Evolutionary conservation across 345 rosid genomes (phyloP).

Genomic region (Psidium friedrichsthalianum): DNA sequence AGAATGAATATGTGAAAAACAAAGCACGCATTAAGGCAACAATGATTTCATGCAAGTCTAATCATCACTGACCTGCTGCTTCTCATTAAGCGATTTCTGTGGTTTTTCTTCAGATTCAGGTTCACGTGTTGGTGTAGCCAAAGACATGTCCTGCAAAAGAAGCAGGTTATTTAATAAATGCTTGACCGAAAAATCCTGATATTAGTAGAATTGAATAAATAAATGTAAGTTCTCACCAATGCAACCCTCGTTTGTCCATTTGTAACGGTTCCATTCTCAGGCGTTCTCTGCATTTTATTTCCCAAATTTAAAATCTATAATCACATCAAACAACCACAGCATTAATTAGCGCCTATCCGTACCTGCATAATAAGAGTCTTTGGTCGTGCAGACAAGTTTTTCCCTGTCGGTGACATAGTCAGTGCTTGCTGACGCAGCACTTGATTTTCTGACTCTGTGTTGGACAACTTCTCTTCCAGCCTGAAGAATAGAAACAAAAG

Average conservation of each 20-base stretch:
- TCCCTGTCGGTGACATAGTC: constrained; percentile 88
- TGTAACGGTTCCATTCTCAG: constrained; percentile 58
- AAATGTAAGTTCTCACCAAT: constrained; percentile 29
- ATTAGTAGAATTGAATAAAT: not conserved
- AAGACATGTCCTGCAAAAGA: constrained; percentile 46
- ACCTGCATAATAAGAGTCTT: constrained; percentile 73
- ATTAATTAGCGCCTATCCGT: constrained; percentile 1
- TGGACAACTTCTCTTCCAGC: constrained; percentile 90
- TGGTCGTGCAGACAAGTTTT: constrained; percentile 54
- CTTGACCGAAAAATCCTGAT: not conserved
- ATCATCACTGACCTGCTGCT: constrained; percentile 64
- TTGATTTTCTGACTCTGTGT: constrained; percentile 96
- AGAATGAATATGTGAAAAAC: not conserved
- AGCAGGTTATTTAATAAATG: constrained; percentile 1
- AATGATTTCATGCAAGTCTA: not conserved
- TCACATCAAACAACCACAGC: not conserved
- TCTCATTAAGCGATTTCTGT: constrained; percentile 90
- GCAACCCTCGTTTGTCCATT: constrained; percentile 66
- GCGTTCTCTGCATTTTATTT: constrained; percentile 58
- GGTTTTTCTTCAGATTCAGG: constrained; percentile 98
- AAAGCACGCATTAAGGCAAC: not conserved
- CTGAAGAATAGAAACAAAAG: constrained; percentile 26
- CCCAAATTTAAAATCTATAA: not conserved
- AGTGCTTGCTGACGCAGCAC: constrained; percentile 97
- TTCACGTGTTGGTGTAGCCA: constrained; percentile 51